phyloP scores from a whole-genome alignment of 163 green algal species.

The Chloroidium sp. region DNA sequence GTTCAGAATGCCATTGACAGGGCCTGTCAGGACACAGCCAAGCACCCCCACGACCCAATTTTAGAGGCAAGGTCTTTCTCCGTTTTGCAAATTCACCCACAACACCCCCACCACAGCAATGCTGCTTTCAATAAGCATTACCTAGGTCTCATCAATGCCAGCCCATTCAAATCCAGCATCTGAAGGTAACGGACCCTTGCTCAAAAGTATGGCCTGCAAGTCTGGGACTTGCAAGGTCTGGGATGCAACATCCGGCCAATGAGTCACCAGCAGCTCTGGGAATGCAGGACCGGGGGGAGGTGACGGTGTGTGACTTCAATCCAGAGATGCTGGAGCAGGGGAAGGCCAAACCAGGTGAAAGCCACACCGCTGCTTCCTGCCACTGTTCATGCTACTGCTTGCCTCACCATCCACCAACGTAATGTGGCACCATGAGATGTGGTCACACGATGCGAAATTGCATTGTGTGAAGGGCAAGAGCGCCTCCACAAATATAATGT shows the following conservation, averaged over 20 bases:
- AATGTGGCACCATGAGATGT: no score
- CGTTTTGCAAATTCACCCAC: no score
- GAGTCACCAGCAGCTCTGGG: neutral
- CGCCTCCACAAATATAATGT: no score
- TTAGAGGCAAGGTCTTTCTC: neutral
- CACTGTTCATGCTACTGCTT: neutral
- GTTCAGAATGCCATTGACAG: slow-evolving; percentile 26
- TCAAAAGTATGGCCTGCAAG: neutral
- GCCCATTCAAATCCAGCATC: no score
- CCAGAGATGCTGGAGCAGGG: slow-evolving; percentile 84
- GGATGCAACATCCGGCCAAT: neutral
- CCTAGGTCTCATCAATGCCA: no score
- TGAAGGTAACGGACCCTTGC: no score
- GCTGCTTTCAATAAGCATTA: no score
- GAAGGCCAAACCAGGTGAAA: slow-evolving; percentile 2
- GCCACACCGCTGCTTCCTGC: neutral
- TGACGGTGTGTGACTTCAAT: slow-evolving; percentile 97
- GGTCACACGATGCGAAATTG: no score
- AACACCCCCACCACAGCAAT: no score
- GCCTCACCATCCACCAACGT: no score
- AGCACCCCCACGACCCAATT: neutral
- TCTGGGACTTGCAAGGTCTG: neutral
- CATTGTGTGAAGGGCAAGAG: no score
- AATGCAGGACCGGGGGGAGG: slow-evolving; percentile 12
- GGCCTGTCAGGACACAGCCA: neutral